A percentile compares a stretch with the other conserved stretches of the same genome.
These are phyloP conservation scores for Aureobasidium mangrovei DNA, from an alignment of 2,329 filamentous ascomycete genomes.

Conservation along the genomic window DNA sequence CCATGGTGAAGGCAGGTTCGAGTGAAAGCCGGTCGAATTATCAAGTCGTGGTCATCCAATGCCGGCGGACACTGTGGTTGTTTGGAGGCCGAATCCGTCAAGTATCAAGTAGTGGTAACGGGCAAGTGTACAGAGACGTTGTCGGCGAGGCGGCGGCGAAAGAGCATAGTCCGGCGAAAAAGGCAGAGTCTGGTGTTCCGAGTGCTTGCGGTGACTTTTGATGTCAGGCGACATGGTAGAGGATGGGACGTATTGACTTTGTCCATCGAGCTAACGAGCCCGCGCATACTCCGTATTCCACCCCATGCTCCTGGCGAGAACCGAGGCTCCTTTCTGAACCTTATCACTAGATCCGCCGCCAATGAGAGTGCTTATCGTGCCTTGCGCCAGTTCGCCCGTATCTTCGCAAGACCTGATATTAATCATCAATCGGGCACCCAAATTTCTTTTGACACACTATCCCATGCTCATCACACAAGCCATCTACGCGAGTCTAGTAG, in stretches of 20 bases:
- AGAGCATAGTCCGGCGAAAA: not conserved
- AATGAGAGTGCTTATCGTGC: not conserved
- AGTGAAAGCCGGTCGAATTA: not conserved
- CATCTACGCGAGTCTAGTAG: not conserved
- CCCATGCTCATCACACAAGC: not conserved
- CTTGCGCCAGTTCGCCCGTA: not conserved
- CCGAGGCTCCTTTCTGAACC: not conserved
- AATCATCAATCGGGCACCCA: not conserved
- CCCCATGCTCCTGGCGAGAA: not conserved
- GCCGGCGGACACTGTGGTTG: not conserved
- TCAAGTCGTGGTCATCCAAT: not conserved
- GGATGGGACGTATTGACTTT: constrained; percentile 6
- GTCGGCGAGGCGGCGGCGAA: not conserved
- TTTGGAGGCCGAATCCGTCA: not conserved
- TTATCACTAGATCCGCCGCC: not conserved
- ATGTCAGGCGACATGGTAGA: constrained; percentile 3
- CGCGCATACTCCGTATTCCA: not conserved
- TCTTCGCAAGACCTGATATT: not conserved
- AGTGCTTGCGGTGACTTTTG: not conserved
- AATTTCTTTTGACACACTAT: not conserved
- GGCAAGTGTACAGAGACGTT: not conserved
- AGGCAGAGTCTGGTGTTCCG: not conserved
- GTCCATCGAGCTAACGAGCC: constrained; percentile 5
- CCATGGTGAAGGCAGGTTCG: not conserved
- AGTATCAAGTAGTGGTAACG: not conserved